These are phyloP conservation scores for Truncatella angustata DNA, from an alignment of 2,329 filamentous ascomycete species.

Conservation along the genomic window DNA sequence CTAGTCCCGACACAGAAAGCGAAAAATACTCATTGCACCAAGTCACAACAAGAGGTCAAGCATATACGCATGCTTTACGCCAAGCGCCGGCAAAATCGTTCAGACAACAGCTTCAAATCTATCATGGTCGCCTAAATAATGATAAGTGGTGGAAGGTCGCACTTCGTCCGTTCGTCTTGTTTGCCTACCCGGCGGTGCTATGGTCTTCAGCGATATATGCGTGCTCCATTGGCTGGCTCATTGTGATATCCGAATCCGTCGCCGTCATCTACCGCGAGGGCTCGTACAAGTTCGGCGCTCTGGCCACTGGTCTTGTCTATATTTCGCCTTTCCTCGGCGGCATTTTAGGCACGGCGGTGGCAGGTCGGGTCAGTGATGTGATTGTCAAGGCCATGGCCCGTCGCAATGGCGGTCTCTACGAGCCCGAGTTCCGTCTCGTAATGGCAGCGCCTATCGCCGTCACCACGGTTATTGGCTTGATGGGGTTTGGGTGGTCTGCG, in stretches of 20 bases:
- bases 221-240: conserved; percentile 90
- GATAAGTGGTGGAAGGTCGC: conserved; percentile 81
- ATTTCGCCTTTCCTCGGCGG: conserved; percentile 87
- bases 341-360: conserved; percentile 86
- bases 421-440: conserved; percentile 87
- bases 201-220: conserved; percentile 87
- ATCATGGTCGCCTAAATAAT: conserved; percentile 72
- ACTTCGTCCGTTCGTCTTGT: conserved; percentile 79
- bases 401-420: conserved; percentile 89
- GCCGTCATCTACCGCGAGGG: conserved; percentile 72
- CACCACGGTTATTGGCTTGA: conserved; percentile 78
- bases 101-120: conserved; percentile 69
- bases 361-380: conserved; percentile 82
- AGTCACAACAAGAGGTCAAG: conserved; percentile 30
- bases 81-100: conserved; percentile 69
- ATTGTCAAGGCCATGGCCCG: conserved; percentile 80
- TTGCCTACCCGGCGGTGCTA: conserved; percentile 81
- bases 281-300: conserved; percentile 75
- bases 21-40: conserved; percentile 40
- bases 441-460: conserved; percentile 82
- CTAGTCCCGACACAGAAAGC: conserved; percentile 35
- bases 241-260: conserved; percentile 88
- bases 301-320: conserved; percentile 84
- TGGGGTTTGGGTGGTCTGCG: conserved; percentile 96
- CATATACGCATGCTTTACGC: conserved; percentile 71